phyloP scores from a whole-genome alignment of 2,329 filamentous ascomycete species.

The Pyrenochaeta sp. region DNA sequence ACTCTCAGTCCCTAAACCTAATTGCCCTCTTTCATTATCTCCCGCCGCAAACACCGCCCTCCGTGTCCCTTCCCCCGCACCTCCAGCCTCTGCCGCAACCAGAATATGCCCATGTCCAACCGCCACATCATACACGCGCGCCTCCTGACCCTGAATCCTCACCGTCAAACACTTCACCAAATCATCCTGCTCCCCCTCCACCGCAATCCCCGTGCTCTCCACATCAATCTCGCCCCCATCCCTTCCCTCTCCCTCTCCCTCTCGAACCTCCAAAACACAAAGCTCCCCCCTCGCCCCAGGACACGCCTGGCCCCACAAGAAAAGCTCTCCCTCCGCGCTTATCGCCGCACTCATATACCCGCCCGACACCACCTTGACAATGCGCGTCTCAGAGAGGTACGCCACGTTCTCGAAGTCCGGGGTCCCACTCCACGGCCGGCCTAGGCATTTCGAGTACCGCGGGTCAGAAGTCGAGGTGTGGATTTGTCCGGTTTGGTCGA shows the following conservation, averaged over 20 bases:
- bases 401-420: constrained; percentile 21
- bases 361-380: constrained; percentile 35
- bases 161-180: constrained; percentile 34
- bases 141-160: constrained; percentile 24
- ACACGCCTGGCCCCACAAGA: constrained; percentile 41
- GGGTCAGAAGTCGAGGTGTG: constrained; percentile 32
- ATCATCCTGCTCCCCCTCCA: constrained; percentile 31
- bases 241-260: not conserved
- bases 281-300: constrained; percentile 29
- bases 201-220: constrained; percentile 3
- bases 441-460: constrained; percentile 33
- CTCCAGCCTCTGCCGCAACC: constrained; percentile 27
- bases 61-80: constrained; percentile 1
- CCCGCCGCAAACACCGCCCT: constrained; percentile 36
- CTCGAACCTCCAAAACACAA: constrained; percentile 13
- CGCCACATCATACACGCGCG: constrained; percentile 30
- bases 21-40: constrained; percentile 30
- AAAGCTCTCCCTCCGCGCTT: constrained; percentile 40
- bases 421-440: constrained; percentile 17
- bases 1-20: constrained; percentile 20
- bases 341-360: constrained; percentile 44
- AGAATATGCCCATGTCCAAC: constrained; percentile 39
- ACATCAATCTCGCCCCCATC: not conserved
- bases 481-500: constrained; percentile 22
- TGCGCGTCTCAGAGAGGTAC: constrained; percentile 34